Base-by-base conservation (phyloP, 73 alveolate genomes). In the Stentor roeselii region DNA sequence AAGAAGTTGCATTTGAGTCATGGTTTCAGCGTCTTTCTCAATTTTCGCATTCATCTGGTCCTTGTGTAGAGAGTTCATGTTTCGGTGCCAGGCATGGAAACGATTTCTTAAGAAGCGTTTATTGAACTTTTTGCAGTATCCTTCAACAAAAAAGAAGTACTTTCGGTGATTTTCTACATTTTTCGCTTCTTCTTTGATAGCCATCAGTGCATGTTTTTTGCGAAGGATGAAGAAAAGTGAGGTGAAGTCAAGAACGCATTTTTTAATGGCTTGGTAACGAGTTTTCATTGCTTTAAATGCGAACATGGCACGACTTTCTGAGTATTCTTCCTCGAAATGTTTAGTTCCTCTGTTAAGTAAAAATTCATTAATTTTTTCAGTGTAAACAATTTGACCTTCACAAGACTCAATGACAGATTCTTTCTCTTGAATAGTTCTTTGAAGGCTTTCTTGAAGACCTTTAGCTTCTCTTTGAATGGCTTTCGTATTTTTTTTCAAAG, bases 271-370 rank as follows among this genome's bases (percentile, higher is more conserved):
- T 32, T 21, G 2, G 34, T 21, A 67, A 21, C 80, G n/a, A 67
- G 21, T 40, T 67, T 67, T 67, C 80, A 67, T 67, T 21, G 80
- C 80, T 2, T 67, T 67, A 34, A 67, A 67, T 1, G 80, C 80
- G 34, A 67, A 67, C 21, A 40, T 40, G 11, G 80, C 80, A 1
- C 42, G 21, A 67, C 21, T 67, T 32, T 67, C 80, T 30, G 80
- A 67, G 34, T 67, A 67, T 67, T 67, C 80, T 1, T 1, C 34
- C 2, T 67, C 80, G 34, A 67, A 67, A 15, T 67, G 80, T 34
- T 34, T n/a, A 27, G 34, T 40, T 27, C 80, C 41, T 67, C 80
- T 67, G 0, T 67, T 40, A 15, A 67, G 80, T 2, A 67, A 67
- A 67, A 67, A 67, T 2, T 67, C 41, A 0, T 21, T 32, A 34